Conservation (phyloP, 179 eudicot species). For the Beta corolliflora region DNA sequence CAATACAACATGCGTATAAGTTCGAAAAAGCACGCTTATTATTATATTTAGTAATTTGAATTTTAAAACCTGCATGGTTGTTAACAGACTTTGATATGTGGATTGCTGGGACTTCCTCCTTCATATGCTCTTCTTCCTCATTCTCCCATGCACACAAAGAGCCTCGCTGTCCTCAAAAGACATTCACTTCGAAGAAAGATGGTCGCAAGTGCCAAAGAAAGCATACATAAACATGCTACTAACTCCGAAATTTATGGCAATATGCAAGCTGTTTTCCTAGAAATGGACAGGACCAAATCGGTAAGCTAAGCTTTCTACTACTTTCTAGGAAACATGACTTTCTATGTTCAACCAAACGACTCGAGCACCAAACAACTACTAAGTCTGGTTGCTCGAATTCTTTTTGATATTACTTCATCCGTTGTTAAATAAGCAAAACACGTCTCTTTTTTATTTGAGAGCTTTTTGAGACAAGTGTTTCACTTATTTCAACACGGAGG, state of each 20-base stretch:
- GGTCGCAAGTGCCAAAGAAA: slow-evolving; percentile 62
- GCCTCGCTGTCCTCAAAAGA: slow-evolving; percentile 34
- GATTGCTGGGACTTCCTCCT: slow-evolving; percentile 38
- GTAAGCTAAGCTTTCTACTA: slow-evolving; percentile 29
- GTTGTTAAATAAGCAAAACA: too few relatives aligned
- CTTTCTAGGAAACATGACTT: background rate
- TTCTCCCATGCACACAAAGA: slow-evolving; percentile 36
- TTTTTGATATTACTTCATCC: too few relatives aligned
- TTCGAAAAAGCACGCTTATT: background rate
- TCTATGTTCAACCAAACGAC: too few relatives aligned
- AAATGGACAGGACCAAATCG: slow-evolving; percentile 49
- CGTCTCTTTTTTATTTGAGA: too few relatives aligned
- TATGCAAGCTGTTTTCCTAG: slow-evolving; percentile 63
- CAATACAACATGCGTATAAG: too few relatives aligned
- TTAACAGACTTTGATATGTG: slow-evolving; percentile 32
- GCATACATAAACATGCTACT: slow-evolving; percentile 52
- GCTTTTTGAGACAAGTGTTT: too few relatives aligned
- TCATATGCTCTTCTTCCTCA: slow-evolving; percentile 35
- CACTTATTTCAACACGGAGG: too few relatives aligned
- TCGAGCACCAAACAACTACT: too few relatives aligned
- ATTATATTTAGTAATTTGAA: background rate
- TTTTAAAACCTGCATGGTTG: background rate
- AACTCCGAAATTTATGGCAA: slow-evolving; percentile 54
- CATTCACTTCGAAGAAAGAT: slow-evolving; percentile 54
- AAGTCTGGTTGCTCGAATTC: too few relatives aligned